Base-by-base conservation (phyloP, 176 grass and related monocot species). In the Cenchrus americanus region DNA sequence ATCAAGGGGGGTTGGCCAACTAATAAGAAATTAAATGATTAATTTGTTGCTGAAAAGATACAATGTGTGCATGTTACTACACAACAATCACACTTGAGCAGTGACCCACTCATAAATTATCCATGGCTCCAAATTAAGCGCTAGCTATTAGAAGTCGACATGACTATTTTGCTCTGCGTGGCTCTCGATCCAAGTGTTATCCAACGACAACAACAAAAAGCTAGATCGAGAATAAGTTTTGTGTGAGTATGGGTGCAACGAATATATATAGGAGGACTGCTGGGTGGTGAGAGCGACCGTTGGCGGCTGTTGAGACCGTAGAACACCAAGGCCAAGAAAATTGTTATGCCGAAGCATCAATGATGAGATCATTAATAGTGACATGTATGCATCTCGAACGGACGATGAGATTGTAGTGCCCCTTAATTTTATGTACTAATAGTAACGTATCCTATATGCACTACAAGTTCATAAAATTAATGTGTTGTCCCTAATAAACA, bases 221-320 rank as follows among this genome's bases (percentile, higher is more conserved):
- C n/a, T n/a, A n/a, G 61, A 66, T 79, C 6, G 43, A 79, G 77
- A 79, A 76, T 58, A 76, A 59, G 10, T 32, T 41, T 41, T 41
- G 46, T n/a, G 61, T 1, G 34, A 7, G 14, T 17, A 6, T 64
- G 6, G 14, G 1, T 14, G 27, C 10, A 32, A n/a, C 18, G 17
- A 19, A 48, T 21, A 8, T 5, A 11, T n/a, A n/a, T n/a, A n/a
- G n/a, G n/a, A n/a, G 1, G 5, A 2, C 0, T 4, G 9, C 0
- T n/a, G 27, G 0, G 0, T n/a, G 27, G 0, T n/a, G 82, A 66
- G 6, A 68, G 62, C 13, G 72, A 76, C 21, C 5, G 15, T 68
- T 15, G 21, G 50, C 4, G 1, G 52, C 6, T 2, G 2, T 5
- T 14, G 8, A 60, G 17, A 76, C 34, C 61, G 7, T 42, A 58